phyloP scores from a whole-genome alignment of 73 alveolate genomes.

The Paraurostyla sp. region DNA sequence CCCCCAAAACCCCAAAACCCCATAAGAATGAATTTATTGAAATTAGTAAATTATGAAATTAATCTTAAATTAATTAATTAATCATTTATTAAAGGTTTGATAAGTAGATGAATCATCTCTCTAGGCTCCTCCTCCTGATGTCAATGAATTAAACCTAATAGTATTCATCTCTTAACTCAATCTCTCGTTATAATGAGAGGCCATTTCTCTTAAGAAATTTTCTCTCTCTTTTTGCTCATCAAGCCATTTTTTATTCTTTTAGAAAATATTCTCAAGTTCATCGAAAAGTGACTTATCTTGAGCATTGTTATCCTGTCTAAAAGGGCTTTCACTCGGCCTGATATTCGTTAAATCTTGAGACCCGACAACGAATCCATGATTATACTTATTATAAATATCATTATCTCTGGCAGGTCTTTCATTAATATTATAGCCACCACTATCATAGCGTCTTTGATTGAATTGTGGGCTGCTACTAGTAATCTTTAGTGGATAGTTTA shows the following conservation, averaged over 20 bases:
- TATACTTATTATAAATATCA: no score
- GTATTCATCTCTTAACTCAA: conserved; percentile 49
- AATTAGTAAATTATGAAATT: no score
- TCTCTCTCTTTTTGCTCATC: conserved; percentile 59
- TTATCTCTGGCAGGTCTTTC: background rate
- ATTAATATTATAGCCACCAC: no score
- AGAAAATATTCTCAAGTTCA: conserved; percentile 47
- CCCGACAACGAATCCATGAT: conserved; percentile 4
- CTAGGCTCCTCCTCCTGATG: no score
- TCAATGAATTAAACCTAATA: background rate
- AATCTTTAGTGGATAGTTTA: background rate
- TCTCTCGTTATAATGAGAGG: conserved; percentile 48
- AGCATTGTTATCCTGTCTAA: background rate
- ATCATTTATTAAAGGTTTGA: no score
- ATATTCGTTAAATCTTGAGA: conserved; percentile 10
- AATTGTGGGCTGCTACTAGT: no score
- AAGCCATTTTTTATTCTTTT: conserved; percentile 54
- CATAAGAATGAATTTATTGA: no score
- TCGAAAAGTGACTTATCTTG: conserved; percentile 45
- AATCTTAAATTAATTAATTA: no score
- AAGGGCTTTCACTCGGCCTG: conserved; percentile 4
- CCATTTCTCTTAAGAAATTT: conserved; percentile 57
- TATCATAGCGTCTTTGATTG: no score
- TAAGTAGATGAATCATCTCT: no score
- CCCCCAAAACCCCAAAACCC: no score